Evolutionary conservation across 1,284 basidiomycete genomes (phyloP), one percentile per base, ranked within the genome.

Genomic region (Lignosus rhinocerotis): DNA sequence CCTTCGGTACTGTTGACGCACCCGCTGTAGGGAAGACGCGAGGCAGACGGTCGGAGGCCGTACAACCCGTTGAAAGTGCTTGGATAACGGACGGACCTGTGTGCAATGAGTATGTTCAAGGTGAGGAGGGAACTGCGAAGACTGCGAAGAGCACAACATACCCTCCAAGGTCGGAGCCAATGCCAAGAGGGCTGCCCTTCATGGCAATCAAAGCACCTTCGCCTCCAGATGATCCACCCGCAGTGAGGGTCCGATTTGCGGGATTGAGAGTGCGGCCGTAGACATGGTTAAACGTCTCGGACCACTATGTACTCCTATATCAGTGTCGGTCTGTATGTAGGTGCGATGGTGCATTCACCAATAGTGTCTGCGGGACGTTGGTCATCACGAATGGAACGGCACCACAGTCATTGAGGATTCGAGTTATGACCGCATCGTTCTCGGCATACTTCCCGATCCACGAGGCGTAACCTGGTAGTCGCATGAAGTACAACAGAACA

Each of bases 351-450:
- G 19, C 6, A 48, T 56, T 46, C 41, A 67, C 71, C 63, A 72
- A 65, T 78, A 96, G 84, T 0, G 92, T 94, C 73, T 94, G 90
- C 2, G 86, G 85, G 14, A 89, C 80, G 66, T 94, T 94, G 16
- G 87, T 90, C 70, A 89, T 89, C 68, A 79, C 80, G 61, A 87
- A 81, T 4, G 80, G 76, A n/a, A 86, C 76, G 0, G 78, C 85
- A 2, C 85, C 85, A 6, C 58, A 61, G 16, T 59, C 62, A 33
- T 63, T 59, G n/a, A 68, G 50, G 2, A 66, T 49, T 36, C 64
- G 55, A 10, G 58, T 62, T 14, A 68, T 57, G 41, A 60, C 65
- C 0, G 63, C 63, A 34, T 68, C 65, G n/a, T 58, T 49, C 9
- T 64, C 58, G 2, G 65, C 55, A 41, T 60, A 64, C 39, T 61